These are phyloP conservation scores for Agapanthus africanus DNA, from an alignment of 106 monocot genomes.

Conservation along the genomic window DNA sequence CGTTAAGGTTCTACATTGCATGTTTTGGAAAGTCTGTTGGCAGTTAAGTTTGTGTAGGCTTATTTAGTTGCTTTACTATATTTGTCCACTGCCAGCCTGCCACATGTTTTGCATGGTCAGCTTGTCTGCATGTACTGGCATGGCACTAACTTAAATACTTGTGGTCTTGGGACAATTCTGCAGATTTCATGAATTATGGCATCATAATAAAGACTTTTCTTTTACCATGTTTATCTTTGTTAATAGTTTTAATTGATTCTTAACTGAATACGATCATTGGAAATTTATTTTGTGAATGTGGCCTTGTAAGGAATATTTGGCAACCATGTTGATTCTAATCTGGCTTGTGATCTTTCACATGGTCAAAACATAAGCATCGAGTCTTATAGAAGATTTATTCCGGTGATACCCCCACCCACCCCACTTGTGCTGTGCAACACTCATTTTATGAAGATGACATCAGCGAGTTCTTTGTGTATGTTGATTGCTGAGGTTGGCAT, in stretches of 20 bases:
- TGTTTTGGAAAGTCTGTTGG: neutral
- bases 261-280: neutral
- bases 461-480: no score
- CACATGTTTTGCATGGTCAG: neutral
- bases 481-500: neutral
- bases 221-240: neutral
- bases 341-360: slow-evolving; percentile 1
- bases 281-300: neutral
- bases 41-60: neutral
- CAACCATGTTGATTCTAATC: neutral
- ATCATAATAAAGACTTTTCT: neutral
- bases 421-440: no score
- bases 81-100: neutral
- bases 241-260: neutral
- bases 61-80: neutral
- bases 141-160: neutral
- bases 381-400: no score
- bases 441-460: no score
- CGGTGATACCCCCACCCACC: no score
- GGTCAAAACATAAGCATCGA: neutral
- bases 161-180: neutral
- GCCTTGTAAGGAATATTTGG: neutral
- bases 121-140: neutral
- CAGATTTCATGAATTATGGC: neutral
- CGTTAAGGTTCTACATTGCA: neutral